Evolutionary conservation across 345 rosid species (phyloP).

Genomic region (Trapa bicornis): DNA sequence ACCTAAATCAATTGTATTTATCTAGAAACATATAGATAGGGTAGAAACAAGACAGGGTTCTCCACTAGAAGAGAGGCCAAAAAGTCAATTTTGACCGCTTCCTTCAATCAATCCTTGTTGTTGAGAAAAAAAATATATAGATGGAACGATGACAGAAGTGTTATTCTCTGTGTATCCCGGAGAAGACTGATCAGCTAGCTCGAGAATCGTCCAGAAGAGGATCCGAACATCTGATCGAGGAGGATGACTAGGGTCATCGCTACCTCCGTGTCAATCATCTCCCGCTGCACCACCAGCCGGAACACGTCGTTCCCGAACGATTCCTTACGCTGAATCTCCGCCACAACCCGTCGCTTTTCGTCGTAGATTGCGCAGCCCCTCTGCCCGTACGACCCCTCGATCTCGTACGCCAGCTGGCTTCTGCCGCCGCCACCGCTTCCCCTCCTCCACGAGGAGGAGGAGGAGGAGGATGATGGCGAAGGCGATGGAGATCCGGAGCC

Average conservation of each 20-base stretch:
- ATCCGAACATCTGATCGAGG: slow-evolving; percentile 83
- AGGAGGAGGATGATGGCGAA: slow-evolving; percentile 1
- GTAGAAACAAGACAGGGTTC: too few relatives aligned
- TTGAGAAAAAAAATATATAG: too few relatives aligned
- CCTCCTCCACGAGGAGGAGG: slow-evolving; percentile 6
- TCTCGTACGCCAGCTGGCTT: slow-evolving; percentile 31
- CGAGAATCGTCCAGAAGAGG: slow-evolving; percentile 23
- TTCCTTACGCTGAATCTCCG: slow-evolving; percentile 62
- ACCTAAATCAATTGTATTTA: too few relatives aligned
- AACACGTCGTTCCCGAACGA: slow-evolving; percentile 64
- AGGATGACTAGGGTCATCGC: slow-evolving; percentile 85
- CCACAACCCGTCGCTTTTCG: slow-evolving; percentile 32
- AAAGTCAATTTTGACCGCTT: too few relatives aligned
- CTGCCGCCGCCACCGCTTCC: background rate
- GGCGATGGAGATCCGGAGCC: background rate
- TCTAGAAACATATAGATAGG: too few relatives aligned
- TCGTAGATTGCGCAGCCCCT: slow-evolving; percentile 61
- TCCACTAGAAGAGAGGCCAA: too few relatives aligned
- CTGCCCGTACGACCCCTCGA: slow-evolving; percentile 67
- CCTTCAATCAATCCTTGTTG: too few relatives aligned
- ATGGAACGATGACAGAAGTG: too few relatives aligned
- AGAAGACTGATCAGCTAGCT: background rate
- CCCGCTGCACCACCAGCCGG: slow-evolving; percentile 55
- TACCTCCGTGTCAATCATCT: slow-evolving; percentile 27
- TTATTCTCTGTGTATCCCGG: too few relatives aligned